A percentile compares a stretch with the other conserved stretches of the same genome.
These are phyloP conservation scores for Colletotrichum viniferum DNA, from an alignment of 2,329 filamentous ascomycete genomes.

Conservation along the genomic window DNA sequence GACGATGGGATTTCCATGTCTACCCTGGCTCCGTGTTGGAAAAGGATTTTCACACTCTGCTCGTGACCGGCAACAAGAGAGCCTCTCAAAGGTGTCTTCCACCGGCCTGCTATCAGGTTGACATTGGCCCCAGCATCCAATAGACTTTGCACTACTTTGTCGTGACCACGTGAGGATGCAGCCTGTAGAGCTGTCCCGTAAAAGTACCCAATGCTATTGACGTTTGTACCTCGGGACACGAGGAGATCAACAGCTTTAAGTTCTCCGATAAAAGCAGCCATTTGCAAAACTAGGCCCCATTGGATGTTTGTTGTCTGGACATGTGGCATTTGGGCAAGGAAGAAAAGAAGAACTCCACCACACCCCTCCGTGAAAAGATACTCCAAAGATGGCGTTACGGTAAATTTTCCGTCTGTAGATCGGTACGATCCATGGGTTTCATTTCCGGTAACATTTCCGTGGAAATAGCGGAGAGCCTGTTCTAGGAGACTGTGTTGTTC, in stretches of 20 bases:
- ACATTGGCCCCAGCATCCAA: neutral
- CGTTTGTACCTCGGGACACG: neutral
- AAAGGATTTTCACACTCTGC: neutral
- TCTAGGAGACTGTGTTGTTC: neutral
- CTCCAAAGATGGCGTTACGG: neutral
- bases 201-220: neutral
- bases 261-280: neutral
- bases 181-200: neutral
- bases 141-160: neutral
- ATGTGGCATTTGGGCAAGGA: neutral
- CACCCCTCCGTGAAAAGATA: neutral
- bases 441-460: neutral
- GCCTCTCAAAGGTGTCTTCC: neutral
- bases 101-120: neutral
- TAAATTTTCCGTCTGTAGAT: neutral
- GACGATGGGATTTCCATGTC: neutral
- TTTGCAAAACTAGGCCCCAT: neutral
- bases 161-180: neutral
- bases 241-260: neutral
- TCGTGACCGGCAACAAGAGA: neutral
- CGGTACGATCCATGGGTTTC: too few species aligned
- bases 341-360: neutral
- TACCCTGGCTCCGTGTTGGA: neutral
- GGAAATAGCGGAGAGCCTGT: neutral
- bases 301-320: neutral